phyloP scores from a whole-genome alignment of 768 basidiomycete species.

The Tylopilus subfusipes region DNA sequence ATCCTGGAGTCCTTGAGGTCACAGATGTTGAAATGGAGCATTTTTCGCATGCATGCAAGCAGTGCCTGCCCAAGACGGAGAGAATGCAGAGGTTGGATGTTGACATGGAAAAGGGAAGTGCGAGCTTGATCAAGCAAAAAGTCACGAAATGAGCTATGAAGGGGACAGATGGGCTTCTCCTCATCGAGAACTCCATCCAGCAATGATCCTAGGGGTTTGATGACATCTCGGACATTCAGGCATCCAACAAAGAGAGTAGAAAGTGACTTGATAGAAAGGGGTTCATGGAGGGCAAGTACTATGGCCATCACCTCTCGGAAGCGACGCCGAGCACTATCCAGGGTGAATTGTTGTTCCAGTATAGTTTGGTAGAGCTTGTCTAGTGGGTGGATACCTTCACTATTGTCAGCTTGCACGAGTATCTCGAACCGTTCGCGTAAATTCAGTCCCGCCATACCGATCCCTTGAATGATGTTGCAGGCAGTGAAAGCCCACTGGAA shows the following conservation, averaged over 20 bases:
- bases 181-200: no score
- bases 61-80: neutral
- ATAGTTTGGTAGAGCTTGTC: neutral
- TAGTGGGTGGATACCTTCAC: neutral
- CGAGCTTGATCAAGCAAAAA: neutral
- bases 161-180: no score
- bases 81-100: neutral
- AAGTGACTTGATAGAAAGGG: no score
- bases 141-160: no score
- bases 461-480: slow-evolving; percentile 17
- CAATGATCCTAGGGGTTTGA: neutral
- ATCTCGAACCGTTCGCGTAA: neutral
- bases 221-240: neutral
- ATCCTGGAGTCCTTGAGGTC: neutral
- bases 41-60: neutral
- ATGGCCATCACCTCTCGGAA: slow-evolving; percentile 4
- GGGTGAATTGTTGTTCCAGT: no score
- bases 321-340: neutral
- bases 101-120: neutral
- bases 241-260: neutral
- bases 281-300: neutral
- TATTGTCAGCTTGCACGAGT: no score
- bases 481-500: slow-evolving; percentile 7
- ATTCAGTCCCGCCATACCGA: neutral
- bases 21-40: neutral